phyloP scores from a whole-genome alignment of 1,139 yeast genomes.

The Debaryomycetaceae sp. region DNA sequence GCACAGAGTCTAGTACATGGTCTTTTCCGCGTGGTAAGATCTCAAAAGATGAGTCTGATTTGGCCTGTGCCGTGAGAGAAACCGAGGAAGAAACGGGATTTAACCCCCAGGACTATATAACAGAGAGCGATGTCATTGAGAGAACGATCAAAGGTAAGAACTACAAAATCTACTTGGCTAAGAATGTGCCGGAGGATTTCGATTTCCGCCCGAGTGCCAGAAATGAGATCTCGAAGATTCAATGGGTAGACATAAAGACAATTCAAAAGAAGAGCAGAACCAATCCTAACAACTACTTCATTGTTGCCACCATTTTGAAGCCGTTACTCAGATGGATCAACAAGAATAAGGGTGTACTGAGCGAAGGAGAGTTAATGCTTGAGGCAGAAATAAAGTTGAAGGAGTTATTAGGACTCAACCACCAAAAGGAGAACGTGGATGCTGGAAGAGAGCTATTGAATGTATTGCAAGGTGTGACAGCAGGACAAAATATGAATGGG shows the following conservation, averaged over 20 bases:
- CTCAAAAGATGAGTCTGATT: constrained; percentile 86
- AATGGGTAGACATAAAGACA: constrained; percentile 42
- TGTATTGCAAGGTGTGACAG: constrained; percentile 46
- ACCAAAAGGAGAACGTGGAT: constrained; percentile 38
- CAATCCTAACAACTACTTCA: constrained; percentile 49
- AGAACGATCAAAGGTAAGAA: constrained; percentile 81
- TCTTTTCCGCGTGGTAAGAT: constrained; percentile 97
- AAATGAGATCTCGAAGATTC: constrained; percentile 69
- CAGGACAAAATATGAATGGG: not conserved
- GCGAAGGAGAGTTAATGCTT: constrained; percentile 52
- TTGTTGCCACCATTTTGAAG: constrained; percentile 58
- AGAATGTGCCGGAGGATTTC: constrained; percentile 74
- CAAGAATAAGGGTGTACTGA: constrained; percentile 48
- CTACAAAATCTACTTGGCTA: constrained; percentile 75
- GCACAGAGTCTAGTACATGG: constrained; percentile 84
- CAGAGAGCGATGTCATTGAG: constrained; percentile 73
- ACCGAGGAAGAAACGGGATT: constrained; percentile 95
- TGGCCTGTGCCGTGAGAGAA: constrained; percentile 72
- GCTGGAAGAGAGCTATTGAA: constrained; percentile 76
- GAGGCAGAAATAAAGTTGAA: constrained; percentile 65
- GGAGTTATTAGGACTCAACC: constrained; percentile 52
- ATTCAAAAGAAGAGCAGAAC: constrained; percentile 35
- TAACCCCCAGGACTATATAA: constrained; percentile 65
- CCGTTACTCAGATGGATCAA: constrained; percentile 58
- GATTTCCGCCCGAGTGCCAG: constrained; percentile 77